These are phyloP conservation scores for Globisporangium cystogenes DNA, from an alignment of 352 stramenopile species.

Conservation along the genomic window DNA sequence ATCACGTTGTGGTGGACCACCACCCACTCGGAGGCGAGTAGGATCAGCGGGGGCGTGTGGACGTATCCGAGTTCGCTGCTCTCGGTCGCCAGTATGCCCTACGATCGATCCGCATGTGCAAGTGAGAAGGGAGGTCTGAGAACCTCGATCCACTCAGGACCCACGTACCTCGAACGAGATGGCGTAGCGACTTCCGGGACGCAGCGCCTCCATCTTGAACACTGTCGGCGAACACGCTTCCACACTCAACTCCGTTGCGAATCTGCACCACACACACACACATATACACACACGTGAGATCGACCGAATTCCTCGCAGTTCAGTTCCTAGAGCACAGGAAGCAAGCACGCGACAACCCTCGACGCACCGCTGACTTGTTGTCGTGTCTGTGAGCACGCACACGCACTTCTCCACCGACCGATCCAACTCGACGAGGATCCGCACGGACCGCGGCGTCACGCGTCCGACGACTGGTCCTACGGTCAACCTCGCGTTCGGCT, in stretches of 20 bases:
- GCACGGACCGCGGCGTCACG: constrained; percentile 39
- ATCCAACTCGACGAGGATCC: constrained; percentile 65
- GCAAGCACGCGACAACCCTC: neutral
- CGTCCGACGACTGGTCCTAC: constrained; percentile 59
- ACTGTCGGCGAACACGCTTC: constrained; percentile 48
- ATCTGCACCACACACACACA: constrained; percentile 13
- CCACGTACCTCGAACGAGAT: constrained; percentile 45
- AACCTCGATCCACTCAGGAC: neutral
- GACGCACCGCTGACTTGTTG: constrained; percentile 25
- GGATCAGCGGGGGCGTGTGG: constrained; percentile 26
- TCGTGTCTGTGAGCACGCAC: constrained; percentile 33
- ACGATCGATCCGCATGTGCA: neutral
- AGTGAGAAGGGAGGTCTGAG: neutral
- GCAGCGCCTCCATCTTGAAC: constrained; percentile 53
- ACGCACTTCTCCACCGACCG: constrained; percentile 23
- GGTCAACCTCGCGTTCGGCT: constrained; percentile 33
- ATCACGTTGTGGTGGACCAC: constrained; percentile 39
- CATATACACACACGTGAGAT: no score
- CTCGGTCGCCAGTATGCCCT: constrained; percentile 34
- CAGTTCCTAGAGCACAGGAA: neutral
- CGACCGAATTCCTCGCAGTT: neutral
- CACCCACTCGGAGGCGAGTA: constrained; percentile 46
- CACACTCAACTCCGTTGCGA: constrained; percentile 18
- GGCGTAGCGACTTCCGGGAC: constrained; percentile 44
- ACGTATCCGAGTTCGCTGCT: constrained; percentile 22